Conservation (phyloP, 768 basidiomycete species). For the Lyophyllum semitale region DNA sequence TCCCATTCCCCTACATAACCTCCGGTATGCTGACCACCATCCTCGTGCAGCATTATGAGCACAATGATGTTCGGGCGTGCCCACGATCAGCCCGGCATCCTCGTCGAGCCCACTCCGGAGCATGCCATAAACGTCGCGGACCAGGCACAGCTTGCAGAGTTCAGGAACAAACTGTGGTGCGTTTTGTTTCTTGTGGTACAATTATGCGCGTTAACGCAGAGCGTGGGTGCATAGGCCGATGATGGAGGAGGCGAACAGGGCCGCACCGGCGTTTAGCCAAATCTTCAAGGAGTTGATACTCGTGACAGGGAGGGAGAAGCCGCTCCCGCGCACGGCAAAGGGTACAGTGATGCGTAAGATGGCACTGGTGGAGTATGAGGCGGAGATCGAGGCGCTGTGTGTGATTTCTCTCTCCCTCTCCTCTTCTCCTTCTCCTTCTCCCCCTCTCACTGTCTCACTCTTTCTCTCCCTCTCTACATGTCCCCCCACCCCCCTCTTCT, state of each 20-base stretch:
- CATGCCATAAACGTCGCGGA: constrained; percentile 21
- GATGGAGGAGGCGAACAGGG: constrained; percentile 43
- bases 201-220: too few relatives aligned
- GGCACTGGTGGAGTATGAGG: constrained; percentile 36
- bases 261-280: constrained; percentile 39
- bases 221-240: constrained; percentile 34
- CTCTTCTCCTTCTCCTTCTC: too few relatives aligned
- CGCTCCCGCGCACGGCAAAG: constrained; percentile 44
- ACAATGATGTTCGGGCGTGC: constrained; percentile 40
- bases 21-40: not conserved
- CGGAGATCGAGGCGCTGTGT: constrained; percentile 42
- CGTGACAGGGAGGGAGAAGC: constrained; percentile 39
- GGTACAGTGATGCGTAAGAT: constrained; percentile 45
- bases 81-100: constrained; percentile 25
- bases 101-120: constrained; percentile 20
- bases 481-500: too few relatives aligned
- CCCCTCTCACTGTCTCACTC: too few relatives aligned
- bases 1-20: not conserved
- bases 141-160: constrained; percentile 15
- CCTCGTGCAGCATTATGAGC: constrained; percentile 10
- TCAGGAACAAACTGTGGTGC: constrained; percentile 36
- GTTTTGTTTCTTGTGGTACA: not conserved
- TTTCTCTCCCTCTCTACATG: too few relatives aligned
- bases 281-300: constrained; percentile 56
- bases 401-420: not conserved